Evolutionary conservation across 2,329 filamentous ascomycete species (phyloP).

Genomic region (Dendrostoma leiphaemia): DNA sequence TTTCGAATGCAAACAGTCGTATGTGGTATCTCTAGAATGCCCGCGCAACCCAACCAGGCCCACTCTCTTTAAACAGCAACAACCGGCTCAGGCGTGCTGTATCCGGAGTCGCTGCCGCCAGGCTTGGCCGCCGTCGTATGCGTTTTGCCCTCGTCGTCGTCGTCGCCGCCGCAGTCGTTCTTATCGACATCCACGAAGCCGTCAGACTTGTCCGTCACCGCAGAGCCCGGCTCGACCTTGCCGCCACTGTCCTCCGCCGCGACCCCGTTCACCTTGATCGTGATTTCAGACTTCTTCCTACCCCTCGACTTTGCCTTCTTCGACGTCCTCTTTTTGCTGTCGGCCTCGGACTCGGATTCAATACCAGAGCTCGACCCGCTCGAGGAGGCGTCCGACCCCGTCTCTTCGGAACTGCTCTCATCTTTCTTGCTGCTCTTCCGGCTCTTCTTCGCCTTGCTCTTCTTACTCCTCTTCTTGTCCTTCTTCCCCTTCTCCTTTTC

Average conservation of each 20-base stretch:
- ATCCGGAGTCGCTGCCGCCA: constrained; percentile 23
- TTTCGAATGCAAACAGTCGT: too few relatives aligned
- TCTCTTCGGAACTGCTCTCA: constrained; percentile 22
- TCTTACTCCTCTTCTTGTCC: constrained; percentile 23
- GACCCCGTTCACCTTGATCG: constrained; percentile 1
- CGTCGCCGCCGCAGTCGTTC: constrained; percentile 9
- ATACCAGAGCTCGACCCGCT: constrained; percentile 10
- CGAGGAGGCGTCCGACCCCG: constrained; percentile 14
- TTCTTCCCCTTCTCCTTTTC: constrained; percentile 24
- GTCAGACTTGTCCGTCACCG: constrained; percentile 8
- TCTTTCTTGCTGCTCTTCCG: constrained; percentile 27
- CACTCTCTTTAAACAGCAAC: too few relatives aligned
- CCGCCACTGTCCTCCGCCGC: background rate
- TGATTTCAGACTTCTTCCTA: constrained; percentile 8
- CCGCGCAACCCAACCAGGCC: too few relatives aligned
- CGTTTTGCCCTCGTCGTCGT: constrained; percentile 15
- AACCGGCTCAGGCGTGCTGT: constrained; percentile 28
- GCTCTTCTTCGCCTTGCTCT: constrained; percentile 20
- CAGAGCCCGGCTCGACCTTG: background rate
- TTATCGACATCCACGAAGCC: constrained; percentile 21
- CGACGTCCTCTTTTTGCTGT: constrained; percentile 20
- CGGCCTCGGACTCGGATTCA: constrained; percentile 18
- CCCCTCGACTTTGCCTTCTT: constrained; percentile 15
- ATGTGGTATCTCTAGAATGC: too few relatives aligned
- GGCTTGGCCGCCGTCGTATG: too few relatives aligned